Evolutionary conservation across 345 rosid species (phyloP).

Genomic region (Syzygium aqueum): DNA sequence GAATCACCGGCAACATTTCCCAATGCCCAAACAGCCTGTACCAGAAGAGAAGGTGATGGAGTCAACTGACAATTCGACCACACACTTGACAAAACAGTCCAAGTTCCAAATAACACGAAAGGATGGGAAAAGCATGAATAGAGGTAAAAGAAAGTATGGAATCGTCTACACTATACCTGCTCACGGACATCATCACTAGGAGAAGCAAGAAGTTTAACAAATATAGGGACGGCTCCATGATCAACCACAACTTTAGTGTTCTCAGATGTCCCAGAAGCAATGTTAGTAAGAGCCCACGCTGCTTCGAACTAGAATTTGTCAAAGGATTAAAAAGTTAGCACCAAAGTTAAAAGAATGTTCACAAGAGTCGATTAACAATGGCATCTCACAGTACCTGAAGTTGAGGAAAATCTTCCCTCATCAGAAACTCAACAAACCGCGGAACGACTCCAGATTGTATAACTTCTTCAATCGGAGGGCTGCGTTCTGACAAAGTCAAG

Average conservation of each 20-base stretch:
- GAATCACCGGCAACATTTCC: conserved; percentile 94
- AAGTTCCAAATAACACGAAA: background rate
- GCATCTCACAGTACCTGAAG: conserved; percentile 44
- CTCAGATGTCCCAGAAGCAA: conserved; percentile 89
- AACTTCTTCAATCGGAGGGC: conserved; percentile 87
- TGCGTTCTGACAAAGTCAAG: conserved; percentile 35
- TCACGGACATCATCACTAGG: conserved; percentile 71
- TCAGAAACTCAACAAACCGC: conserved; percentile 72
- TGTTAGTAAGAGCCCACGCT: conserved; percentile 87
- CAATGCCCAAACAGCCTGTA: conserved; percentile 83
- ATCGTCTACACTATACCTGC: conserved; percentile 34
- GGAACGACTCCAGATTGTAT: conserved; percentile 78
- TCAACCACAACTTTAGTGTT: conserved; percentile 81
- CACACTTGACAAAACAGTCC: background rate
- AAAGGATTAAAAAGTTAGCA: background rate
- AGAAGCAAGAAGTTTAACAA: conserved; percentile 69
- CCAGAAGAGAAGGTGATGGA: background rate
- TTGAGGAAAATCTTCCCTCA: conserved; percentile 77
- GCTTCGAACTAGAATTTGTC: conserved; percentile 56
- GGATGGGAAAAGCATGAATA: background rate
- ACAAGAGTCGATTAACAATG: background rate
- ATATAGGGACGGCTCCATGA: conserved; percentile 77
- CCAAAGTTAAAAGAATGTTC: background rate
- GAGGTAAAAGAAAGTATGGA: background rate
- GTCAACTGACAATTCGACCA: background rate